Percentiles rank a stretch among this genome's conserved stretches.
Evolutionary conservation across 2,329 filamentous ascomycete species (phyloP).

Genomic region (Teratosphaeria viscida): DNA sequence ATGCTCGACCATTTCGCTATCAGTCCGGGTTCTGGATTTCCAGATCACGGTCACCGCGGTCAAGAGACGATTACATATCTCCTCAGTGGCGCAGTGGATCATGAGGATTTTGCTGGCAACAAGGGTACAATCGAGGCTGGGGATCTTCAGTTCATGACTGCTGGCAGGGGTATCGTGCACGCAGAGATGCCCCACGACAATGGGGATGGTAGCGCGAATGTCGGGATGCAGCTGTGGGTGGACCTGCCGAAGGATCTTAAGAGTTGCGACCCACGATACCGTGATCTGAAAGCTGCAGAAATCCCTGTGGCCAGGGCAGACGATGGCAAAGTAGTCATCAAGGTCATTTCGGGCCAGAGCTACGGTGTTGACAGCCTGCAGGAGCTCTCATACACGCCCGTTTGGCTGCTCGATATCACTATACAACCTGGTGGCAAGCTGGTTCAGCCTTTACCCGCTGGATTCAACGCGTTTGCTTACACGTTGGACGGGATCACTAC

Average conservation of each 20-base stretch:
- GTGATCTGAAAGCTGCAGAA: constrained; percentile 68
- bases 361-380: constrained; percentile 78
- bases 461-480: constrained; percentile 88
- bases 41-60: constrained; percentile 68
- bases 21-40: constrained; percentile 72
- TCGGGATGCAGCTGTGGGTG: constrained; percentile 92
- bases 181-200: constrained; percentile 81
- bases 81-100: constrained; percentile 73
- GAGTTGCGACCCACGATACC: constrained; percentile 81
- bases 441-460: constrained; percentile 61
- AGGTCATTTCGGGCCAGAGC: constrained; percentile 80
- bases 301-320: constrained; percentile 67
- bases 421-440: constrained; percentile 71
- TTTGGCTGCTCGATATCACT: constrained; percentile 85
- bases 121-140: constrained; percentile 72
- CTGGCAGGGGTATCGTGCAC: constrained; percentile 82
- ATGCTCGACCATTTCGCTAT: constrained; percentile 90
- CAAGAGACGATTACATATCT: constrained; percentile 89
- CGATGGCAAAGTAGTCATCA: constrained; percentile 64
- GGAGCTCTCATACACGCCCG: constrained; percentile 88
- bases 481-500: constrained; percentile 62
- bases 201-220: constrained; percentile 62
- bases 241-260: constrained; percentile 77
- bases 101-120: constrained; percentile 85
- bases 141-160: constrained; percentile 98